phyloP scores from a whole-genome alignment of 1,284 basidiomycete genomes.

The Takashimella tepidaria region DNA sequence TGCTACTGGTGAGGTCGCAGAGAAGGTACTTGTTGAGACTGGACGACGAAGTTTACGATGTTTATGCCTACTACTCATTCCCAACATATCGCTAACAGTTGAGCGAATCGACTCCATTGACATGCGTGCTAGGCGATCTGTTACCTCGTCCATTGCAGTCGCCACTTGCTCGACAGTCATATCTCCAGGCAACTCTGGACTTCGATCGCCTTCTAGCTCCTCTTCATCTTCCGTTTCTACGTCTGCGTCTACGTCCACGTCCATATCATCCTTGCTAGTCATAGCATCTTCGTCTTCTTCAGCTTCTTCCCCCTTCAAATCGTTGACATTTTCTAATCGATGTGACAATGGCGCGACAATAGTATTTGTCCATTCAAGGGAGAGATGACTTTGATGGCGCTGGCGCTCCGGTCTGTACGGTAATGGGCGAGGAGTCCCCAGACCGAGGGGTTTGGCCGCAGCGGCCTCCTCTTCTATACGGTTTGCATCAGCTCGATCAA shows the following conservation, averaged over 20 bases:
- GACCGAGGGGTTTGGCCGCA: not conserved
- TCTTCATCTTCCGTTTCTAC: not conserved
- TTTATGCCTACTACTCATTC: not conserved
- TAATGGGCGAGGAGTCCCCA: not conserved
- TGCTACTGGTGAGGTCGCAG: not conserved
- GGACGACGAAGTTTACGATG: not conserved
- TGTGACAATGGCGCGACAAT: not conserved
- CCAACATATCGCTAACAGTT: not conserved
- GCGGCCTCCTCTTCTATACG: not conserved
- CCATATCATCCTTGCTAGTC: not conserved
- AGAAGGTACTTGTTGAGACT: not conserved
- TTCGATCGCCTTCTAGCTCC: too few relatives aligned
- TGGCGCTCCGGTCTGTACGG: constrained; percentile 1
- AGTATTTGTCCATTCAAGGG: not conserved
- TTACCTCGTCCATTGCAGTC: not conserved
- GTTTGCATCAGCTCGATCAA: constrained; percentile 24
- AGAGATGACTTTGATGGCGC: not conserved
- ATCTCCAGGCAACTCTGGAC: not conserved
- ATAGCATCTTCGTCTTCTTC: not conserved
- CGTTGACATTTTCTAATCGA: not conserved
- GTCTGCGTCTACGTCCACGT: not conserved
- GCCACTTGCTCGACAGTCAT: not conserved
- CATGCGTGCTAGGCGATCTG: not conserved
- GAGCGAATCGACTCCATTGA: not conserved
- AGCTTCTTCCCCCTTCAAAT: not conserved